A percentile compares a stretch with the other conserved stretches of the same genome.
Evolutionary conservation across 208 protist species (phyloP).

Genomic region (Trypanosoma brucei): DNA sequence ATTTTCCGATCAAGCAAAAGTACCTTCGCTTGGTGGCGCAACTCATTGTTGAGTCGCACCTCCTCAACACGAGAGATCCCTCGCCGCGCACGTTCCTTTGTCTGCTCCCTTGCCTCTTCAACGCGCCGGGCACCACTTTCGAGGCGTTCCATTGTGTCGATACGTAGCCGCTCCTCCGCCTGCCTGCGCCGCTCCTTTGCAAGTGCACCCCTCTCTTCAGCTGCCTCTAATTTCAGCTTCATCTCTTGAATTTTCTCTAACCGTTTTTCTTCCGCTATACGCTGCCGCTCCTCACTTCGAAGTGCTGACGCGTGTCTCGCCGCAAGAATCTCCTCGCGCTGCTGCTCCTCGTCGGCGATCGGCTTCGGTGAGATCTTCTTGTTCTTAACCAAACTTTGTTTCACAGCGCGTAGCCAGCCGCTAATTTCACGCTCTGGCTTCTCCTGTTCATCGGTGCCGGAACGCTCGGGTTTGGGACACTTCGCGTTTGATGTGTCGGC

Average conservation of each 20-base stretch:
- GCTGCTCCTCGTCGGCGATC: conserved; percentile 13
- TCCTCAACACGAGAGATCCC: conserved; percentile 71
- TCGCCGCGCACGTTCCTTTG: conserved; percentile 49
- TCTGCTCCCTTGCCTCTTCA: conserved; percentile 67
- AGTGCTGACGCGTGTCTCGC: conserved; percentile 64
- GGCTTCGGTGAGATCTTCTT: conserved; percentile 53
- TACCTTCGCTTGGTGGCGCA: conserved; percentile 64
- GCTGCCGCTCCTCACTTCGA: conserved; percentile 76
- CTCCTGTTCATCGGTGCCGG: conserved; percentile 12
- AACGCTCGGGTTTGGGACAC: conserved; percentile 24
- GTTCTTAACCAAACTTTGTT: conserved; percentile 22
- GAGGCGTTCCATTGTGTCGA: conserved; percentile 55
- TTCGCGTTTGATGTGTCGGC: background rate
- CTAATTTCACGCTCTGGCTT: conserved; percentile 7
- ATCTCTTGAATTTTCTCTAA: conserved; percentile 64
- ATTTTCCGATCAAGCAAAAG: conserved; percentile 72
- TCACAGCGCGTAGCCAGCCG: conserved; percentile 1
- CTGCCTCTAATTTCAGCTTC: conserved; percentile 55
- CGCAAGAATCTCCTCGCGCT: conserved; percentile 56
- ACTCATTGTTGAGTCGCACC: conserved; percentile 68
- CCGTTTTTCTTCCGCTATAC: conserved; percentile 76
- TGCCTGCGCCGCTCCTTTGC: conserved; percentile 64
- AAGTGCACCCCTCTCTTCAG: conserved; percentile 36
- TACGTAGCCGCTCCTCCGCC: conserved; percentile 48
- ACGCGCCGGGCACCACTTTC: conserved; percentile 59